phyloP scores from a whole-genome alignment of 208 protist genomes.

The Wallacemonas sp. region DNA sequence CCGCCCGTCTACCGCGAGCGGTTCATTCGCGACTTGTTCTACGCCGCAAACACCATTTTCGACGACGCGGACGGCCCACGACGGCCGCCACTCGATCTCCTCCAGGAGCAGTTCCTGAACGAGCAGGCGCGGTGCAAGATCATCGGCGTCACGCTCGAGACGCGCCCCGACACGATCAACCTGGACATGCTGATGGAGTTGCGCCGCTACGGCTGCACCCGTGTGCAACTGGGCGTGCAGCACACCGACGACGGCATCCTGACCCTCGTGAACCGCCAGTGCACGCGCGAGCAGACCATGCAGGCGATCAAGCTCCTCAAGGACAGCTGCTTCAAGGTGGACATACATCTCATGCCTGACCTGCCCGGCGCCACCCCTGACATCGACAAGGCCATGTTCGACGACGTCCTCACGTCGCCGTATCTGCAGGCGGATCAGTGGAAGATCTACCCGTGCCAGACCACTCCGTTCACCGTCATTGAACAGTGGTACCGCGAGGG shows the following conservation, averaged over 20 bases:
- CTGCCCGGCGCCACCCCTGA: constrained; percentile 95
- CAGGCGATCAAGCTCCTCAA: constrained; percentile 96
- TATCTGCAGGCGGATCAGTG: constrained; percentile 97
- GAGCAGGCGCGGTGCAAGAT: constrained; percentile 94
- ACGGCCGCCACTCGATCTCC: constrained; percentile 56
- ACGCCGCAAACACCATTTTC: constrained; percentile 85
- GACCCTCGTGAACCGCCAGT: constrained; percentile 92
- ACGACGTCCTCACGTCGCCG: constrained; percentile 95
- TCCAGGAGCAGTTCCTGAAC: constrained; percentile 91
- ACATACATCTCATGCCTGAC: constrained; percentile 99
- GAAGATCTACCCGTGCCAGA: constrained; percentile 99
- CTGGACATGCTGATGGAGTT: constrained; percentile 91
- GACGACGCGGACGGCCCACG: constrained; percentile 35
- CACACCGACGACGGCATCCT: constrained; percentile 97
- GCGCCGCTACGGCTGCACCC: constrained; percentile 93
- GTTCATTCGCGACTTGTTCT: constrained; percentile 90
- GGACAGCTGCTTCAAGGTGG: constrained; percentile 98
- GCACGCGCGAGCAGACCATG: constrained; percentile 93
- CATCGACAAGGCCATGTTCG: constrained; percentile 94
- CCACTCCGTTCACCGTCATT: constrained; percentile 98
- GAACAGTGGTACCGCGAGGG: constrained; percentile 97
- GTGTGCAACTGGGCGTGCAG: constrained; percentile 99
- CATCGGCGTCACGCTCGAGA: constrained; percentile 99
- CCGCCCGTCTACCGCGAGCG: constrained; percentile 91
- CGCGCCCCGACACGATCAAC: constrained; percentile 97